A percentile compares a stretch with the other conserved stretches of the same genome.
Evolutionary conservation across 164 flowering plant genomes (phyloP).

Genomic region (Magnolia changhungtana): DNA sequence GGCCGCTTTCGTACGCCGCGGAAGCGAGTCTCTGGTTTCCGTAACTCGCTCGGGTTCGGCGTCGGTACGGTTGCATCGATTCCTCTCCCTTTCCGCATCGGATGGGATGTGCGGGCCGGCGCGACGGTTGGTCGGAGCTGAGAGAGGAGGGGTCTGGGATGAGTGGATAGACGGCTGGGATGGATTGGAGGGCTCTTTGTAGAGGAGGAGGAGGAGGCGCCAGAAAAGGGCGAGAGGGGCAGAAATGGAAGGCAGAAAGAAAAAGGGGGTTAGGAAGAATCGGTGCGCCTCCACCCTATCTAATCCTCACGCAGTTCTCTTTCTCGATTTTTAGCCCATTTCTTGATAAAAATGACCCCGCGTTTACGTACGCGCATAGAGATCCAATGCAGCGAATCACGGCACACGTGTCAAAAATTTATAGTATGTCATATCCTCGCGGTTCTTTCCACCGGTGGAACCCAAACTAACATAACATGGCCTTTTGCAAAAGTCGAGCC

Average conservation of each 20-base stretch:
- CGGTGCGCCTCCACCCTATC: too few relatives aligned
- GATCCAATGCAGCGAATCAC: too few relatives aligned
- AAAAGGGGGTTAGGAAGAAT: not conserved
- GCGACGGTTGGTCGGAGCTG: not conserved
- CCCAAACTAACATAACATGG: too few relatives aligned
- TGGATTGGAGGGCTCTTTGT: not conserved
- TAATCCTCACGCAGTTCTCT: too few relatives aligned
- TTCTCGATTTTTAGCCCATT: too few relatives aligned
- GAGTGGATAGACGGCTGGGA: not conserved
- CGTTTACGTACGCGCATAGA: too few relatives aligned
- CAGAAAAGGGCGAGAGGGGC: not conserved
- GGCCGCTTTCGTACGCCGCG: conserved; percentile 80
- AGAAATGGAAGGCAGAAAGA: not conserved
- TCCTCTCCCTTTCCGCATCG: conserved; percentile 54
- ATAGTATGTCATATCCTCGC: too few relatives aligned
- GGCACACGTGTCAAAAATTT: too few relatives aligned
- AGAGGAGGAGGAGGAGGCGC: not conserved
- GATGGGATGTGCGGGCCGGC: not conserved
- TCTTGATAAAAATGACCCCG: too few relatives aligned
- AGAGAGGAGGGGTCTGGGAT: not conserved
- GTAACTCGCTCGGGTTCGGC: conserved; percentile 1
- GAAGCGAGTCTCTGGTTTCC: conserved; percentile 40
- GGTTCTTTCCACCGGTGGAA: too few relatives aligned
- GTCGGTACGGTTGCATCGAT: conserved; percentile 18
- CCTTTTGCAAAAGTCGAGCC: too few relatives aligned